These are phyloP conservation scores for Globisporangium middletonii DNA, from an alignment of 352 stramenopile species.

Conservation along the genomic window DNA sequence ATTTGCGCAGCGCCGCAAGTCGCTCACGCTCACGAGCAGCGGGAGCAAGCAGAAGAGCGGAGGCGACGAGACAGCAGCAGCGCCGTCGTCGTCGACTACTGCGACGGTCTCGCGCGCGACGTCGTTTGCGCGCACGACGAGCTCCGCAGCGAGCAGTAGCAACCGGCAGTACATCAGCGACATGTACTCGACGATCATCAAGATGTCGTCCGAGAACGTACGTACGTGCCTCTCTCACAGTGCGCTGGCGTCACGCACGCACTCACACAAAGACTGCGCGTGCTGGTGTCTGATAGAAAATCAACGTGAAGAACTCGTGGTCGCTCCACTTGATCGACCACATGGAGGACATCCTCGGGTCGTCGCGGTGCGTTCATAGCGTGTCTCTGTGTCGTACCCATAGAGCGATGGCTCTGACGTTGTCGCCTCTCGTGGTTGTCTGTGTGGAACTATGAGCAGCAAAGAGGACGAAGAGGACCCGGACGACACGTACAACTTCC, in stretches of 20 bases:
- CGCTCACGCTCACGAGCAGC: conserved; percentile 38
- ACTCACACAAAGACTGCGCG: background rate
- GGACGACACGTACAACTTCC: conserved; percentile 92
- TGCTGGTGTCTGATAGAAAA: conserved; percentile 70
- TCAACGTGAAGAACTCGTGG: conserved; percentile 97
- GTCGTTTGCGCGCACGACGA: conserved; percentile 9
- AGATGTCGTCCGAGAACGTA: conserved; percentile 90
- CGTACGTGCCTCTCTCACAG: conserved; percentile 1
- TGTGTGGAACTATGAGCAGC: background rate
- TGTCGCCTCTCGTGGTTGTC: background rate
- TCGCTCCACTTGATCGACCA: conserved; percentile 96
- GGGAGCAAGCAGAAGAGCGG: conserved; percentile 20
- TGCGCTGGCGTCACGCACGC: background rate
- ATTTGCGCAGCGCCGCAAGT: conserved; percentile 67
- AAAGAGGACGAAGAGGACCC: conserved; percentile 27
- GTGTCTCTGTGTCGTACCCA: background rate
- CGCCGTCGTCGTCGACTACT: background rate
- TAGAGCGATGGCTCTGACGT: background rate
- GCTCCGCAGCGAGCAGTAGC: conserved; percentile 8
- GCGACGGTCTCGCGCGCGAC: conserved; percentile 3
- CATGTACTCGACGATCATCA: conserved; percentile 91
- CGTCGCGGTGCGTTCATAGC: conserved; percentile 34
- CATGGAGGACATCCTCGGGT: conserved; percentile 92
- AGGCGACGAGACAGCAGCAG: conserved; percentile 1
- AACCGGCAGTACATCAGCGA: conserved; percentile 84